phyloP scores from a whole-genome alignment of 2,329 filamentous ascomycete species.

The Alternaria sp. region DNA sequence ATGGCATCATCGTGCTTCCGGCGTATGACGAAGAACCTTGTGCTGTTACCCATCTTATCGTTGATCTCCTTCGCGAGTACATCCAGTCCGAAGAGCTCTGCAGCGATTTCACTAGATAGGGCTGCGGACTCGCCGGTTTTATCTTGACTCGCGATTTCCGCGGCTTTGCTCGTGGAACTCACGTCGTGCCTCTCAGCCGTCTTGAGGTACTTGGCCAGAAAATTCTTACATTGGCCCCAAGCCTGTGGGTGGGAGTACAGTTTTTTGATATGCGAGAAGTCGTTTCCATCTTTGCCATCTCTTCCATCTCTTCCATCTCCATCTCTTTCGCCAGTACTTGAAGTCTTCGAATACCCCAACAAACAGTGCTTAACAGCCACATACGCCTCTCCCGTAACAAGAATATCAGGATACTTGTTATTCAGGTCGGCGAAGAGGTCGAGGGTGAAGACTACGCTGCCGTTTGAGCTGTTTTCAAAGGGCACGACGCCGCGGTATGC shows the following conservation, averaged over 20 bases:
- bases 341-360: conserved; percentile 60
- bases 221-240: conserved; percentile 85
- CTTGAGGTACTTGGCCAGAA: conserved; percentile 73
- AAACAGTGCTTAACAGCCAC: conserved; percentile 89
- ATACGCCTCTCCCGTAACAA: conserved; percentile 83
- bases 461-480: conserved; percentile 96
- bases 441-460: conserved; percentile 86
- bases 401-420: conserved; percentile 68
- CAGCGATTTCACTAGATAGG: conserved; percentile 78
- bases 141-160: conserved; percentile 72
- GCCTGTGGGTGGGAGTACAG: conserved; percentile 95
- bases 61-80: conserved; percentile 74
- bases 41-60: conserved; percentile 78
- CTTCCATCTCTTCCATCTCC: background rate
- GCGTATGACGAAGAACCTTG: conserved; percentile 74
- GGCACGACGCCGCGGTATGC: conserved; percentile 82
- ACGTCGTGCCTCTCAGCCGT: conserved; percentile 82
- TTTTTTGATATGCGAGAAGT: conserved; percentile 69
- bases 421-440: conserved; percentile 84
- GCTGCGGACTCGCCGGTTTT: conserved; percentile 72
- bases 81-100: conserved; percentile 69
- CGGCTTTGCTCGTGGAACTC: conserved; percentile 83
- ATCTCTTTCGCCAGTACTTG: background rate
- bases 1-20: conserved; percentile 12
- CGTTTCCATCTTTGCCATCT: conserved; percentile 4